Percentiles rank a stretch among this genome's conserved stretches.
These are phyloP conservation scores for Inga leiocalycina DNA, from an alignment of 306 rosid genomes.

Conservation along the genomic window DNA sequence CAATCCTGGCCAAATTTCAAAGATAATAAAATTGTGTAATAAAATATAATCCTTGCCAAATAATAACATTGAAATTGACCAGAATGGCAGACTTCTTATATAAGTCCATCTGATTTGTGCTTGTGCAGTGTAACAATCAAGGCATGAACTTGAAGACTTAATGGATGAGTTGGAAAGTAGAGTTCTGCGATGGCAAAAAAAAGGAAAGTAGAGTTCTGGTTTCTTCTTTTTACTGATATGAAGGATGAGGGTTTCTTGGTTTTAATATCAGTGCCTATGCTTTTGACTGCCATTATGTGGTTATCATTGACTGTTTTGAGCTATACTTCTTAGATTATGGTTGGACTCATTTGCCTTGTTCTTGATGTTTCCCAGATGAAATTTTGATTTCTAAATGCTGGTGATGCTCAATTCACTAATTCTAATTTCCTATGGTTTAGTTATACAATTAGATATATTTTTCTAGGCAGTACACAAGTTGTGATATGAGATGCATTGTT, in stretches of 20 bases:
- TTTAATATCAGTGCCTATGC: constrained; percentile 9
- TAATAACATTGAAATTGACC: constrained; percentile 23
- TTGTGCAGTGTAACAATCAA: constrained; percentile 80
- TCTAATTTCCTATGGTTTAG: not conserved
- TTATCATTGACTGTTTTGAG: constrained; percentile 9
- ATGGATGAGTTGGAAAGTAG: constrained; percentile 9
- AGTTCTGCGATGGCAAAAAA: too few species aligned
- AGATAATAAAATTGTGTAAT: not conserved
- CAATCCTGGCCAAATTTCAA: not conserved
- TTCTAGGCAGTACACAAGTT: not conserved
- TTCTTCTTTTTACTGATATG: constrained; percentile 17
- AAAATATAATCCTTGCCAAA: too few species aligned
- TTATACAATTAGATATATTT: not conserved
- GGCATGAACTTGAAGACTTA: constrained; percentile 50
- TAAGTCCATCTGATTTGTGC: constrained; percentile 81
- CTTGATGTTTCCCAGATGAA: not conserved
- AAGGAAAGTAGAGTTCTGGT: not conserved
- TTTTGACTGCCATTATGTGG: constrained; percentile 15
- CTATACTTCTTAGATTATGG: constrained; percentile 27
- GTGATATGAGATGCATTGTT: not conserved
- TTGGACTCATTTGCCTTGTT: not conserved
- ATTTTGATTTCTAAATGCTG: not conserved
- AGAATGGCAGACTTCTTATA: constrained; percentile 79
- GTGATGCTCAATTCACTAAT: not conserved
- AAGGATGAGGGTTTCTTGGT: constrained; percentile 4